Evolutionary conservation across 2,329 filamentous ascomycete genomes (phyloP), one percentile per base, ranked within the genome.

Genomic region (Byssoonygena ceratinophila): DNA sequence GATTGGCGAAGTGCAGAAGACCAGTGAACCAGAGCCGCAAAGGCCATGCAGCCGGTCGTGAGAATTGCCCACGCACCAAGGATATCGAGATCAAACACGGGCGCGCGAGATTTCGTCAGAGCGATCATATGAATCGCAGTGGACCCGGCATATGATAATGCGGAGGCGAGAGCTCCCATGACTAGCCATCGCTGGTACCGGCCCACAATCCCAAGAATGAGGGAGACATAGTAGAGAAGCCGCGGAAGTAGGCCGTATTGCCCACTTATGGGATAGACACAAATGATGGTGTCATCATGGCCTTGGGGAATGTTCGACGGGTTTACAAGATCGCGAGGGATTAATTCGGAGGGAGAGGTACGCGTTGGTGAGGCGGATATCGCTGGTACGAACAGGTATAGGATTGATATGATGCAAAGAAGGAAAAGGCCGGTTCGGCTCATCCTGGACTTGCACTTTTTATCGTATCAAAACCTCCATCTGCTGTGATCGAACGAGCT

Each of bases 161-260:
- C 62, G 43, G 60, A 61, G 12, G 60, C 61, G 34, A 64, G 58
- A 36, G 61, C 62, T 11, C 61, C 61, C 20, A 61, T 57, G 45
- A 63, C 58, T 37, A 64, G 59, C 61, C 61, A 64, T 58, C 56
- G 58, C n/a, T 58, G 57, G n/a, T 55, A 55, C 8, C 58, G 56
- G 22, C 59, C 60, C 43, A 64, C 56, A 46, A 64, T 61, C 16
- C 60, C 60, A 41, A 63, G 59, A 18, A 62, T 46, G 5, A 64
- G 59, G 6, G 61, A 59, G 20, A 58, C 54, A 52, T 64, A 64
- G 56, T 62, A 64, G 7, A 64, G 52, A 12, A 63, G 41, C 22
- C 61, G 60, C 18, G 57, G 57, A 6, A 64, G 60, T 18, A 61
- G 51, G 41, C 61, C 59, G 44, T 64, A 64, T 40, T 57, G 54